Evolutionary conservation across 192 early-diverging fungal species (phyloP).

Genomic region (Coemansia reversa): DNA sequence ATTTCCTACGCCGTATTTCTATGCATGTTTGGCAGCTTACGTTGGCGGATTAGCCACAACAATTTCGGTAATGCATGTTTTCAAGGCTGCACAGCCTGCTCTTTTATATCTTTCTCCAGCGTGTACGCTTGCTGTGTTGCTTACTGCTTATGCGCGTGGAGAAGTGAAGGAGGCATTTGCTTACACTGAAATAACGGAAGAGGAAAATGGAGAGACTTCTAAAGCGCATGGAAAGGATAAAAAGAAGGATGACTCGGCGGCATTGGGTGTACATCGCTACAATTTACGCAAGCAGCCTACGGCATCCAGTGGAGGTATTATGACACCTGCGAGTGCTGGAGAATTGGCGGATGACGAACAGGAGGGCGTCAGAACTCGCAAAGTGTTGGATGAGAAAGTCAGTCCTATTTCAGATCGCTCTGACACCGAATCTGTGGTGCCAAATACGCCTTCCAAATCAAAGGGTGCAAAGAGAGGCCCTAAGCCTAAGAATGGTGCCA

Average conservation of each 20-base stretch:
- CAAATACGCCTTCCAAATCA: slow-evolving; percentile 7
- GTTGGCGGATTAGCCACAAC: slow-evolving; percentile 82
- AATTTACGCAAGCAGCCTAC: slow-evolving; percentile 32
- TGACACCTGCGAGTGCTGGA: slow-evolving; percentile 28
- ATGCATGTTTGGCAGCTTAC: slow-evolving; percentile 76
- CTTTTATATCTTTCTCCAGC: slow-evolving; percentile 95
- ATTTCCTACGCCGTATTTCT: slow-evolving; percentile 90
- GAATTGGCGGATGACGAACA: slow-evolving; percentile 52
- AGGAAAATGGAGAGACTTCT: slow-evolving; percentile 22
- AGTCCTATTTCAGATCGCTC: slow-evolving; percentile 10
- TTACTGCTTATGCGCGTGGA: slow-evolving; percentile 64
- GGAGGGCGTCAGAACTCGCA: slow-evolving; percentile 16
- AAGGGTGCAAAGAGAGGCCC: slow-evolving; percentile 18
- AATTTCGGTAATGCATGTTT: slow-evolving; percentile 91
- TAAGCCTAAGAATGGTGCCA: slow-evolving; percentile 8
- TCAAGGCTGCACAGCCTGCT: slow-evolving; percentile 95
- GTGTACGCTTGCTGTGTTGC: slow-evolving; percentile 82
- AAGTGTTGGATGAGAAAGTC: slow-evolving; percentile 32
- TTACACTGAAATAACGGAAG: slow-evolving; percentile 62
- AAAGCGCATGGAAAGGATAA: slow-evolving; percentile 16
- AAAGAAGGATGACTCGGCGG: slow-evolving; percentile 5
- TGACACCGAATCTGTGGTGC: slow-evolving; percentile 6
- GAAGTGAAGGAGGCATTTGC: slow-evolving; percentile 66
- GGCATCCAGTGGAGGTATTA: neutral
- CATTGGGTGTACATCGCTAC: slow-evolving; percentile 21